Evolutionary conservation across 2,329 filamentous ascomycete species (phyloP), one percentile per base, ranked within the genome.

Genomic region (Chaetomiaceae sp.): DNA sequence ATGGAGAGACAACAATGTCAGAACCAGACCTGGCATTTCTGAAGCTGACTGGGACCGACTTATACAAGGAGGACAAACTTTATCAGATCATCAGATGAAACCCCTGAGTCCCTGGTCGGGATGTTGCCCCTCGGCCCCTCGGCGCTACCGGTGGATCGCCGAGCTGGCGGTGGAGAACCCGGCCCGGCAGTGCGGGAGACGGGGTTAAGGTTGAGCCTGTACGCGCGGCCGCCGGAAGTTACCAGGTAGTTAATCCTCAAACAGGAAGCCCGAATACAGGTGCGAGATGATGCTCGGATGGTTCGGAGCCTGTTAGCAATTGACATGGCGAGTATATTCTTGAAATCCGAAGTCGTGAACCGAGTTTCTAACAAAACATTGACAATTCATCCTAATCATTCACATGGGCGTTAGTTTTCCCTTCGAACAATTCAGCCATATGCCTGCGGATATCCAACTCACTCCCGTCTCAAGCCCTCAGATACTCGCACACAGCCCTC

Each of bases 401-500:
- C n/a, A n/a, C n/a, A n/a, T n/a, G n/a, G n/a, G n/a, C n/a, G n/a
- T n/a, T n/a, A n/a, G n/a, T n/a, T n/a, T n/a, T n/a, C n/a, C n/a
- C n/a, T n/a, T n/a, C n/a, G n/a, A n/a, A n/a, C n/a, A n/a, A n/a
- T n/a, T n/a, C n/a, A n/a, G n/a, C n/a, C n/a, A n/a, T n/a, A n/a
- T n/a, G n/a, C n/a, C n/a, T n/a, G n/a, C n/a, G n/a, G n/a, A n/a
- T n/a, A n/a, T n/a, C n/a, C n/a, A n/a, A n/a, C 11, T 33, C 14
- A 27, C 6, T 39, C 8, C 8, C 37, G 15, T 1, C 3, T 52
- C 47, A 67, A 4, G 65, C 65, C 27, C 76, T 67, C 54, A 81
- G 57, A 63, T 75, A 81, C 37, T 72, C 68, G 58, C 73, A 75
- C 0, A 78, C 72, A 8, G 66, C 64, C 61, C 70, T 72, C 0